Base-by-base conservation (phyloP, 495 filamentous ascomycete genomes). In the Penicillium subrubescens region DNA sequence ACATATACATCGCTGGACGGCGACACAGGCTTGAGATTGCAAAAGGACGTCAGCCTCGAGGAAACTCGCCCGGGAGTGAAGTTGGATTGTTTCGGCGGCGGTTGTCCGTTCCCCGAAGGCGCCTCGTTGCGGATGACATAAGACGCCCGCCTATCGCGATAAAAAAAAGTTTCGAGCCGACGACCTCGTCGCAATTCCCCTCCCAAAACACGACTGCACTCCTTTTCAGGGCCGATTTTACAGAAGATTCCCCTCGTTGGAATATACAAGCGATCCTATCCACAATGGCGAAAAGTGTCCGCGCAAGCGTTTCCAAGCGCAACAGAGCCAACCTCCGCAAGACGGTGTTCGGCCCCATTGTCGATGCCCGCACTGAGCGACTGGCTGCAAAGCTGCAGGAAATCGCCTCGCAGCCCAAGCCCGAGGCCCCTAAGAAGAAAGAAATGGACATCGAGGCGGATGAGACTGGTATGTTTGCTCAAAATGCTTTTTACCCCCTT, bases 221-320 rank as follows among this genome's bases (percentile, higher is more conserved):
- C 35, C 10, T 41, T 44, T 51, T 60, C 56, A 27, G 23, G 21
- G 39, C 33, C 21, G 12, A 23, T 15, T 33, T 60, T 5, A 8
- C 31, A 33, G 2, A 33, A 8, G 7, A 33, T 33, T 37, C 44
- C 23, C 44, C 23, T 31, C 50, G 3, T 10, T 6, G 0, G 11
- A 34, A 54, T 17, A 54, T 31, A 44, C 44, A 4, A 29, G 11
- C 17, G 25, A 56, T 39, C 21, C 25, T 14, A 56, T 52, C 37
- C 35, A 4, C 21, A 97, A 97, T 97, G 93, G 93, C 93, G 3
- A 96, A 95, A 70, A 89, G 90, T 71, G 77, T 89, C 52, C 83
- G 93, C 68, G 82, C 93, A 44, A 92, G 89, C 67, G 79, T 82
- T 55, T 85, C 83, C 66, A 96, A 97, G 82, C 80, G 84, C 67